Evolutionary conservation across 495 filamentous ascomycete genomes (phyloP).

Genomic region (Penicillium bialowiezense): DNA sequence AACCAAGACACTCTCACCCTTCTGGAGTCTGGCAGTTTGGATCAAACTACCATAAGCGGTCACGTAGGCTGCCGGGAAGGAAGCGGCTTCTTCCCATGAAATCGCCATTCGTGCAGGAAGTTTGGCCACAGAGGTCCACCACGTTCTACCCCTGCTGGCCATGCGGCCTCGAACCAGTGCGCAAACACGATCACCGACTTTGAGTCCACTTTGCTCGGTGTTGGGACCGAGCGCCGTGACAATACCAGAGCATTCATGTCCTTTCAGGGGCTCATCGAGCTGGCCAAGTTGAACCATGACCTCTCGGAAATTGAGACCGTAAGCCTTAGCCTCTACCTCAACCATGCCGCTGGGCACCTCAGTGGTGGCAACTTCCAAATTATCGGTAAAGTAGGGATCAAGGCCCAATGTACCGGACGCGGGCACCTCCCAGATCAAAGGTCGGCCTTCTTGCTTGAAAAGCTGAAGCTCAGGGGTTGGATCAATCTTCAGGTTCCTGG

Average conservation of each 20-base stretch:
- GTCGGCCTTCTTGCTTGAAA: no score
- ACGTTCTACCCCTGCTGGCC: neutral
- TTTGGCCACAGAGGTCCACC: neutral
- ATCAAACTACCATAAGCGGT: slow-evolving; percentile 49
- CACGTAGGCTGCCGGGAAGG: slow-evolving; percentile 51
- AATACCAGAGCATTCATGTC: slow-evolving; percentile 41
- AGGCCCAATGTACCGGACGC: no score
- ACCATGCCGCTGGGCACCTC: no score
- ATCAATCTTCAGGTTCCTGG: no score
- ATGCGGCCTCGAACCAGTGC: neutral
- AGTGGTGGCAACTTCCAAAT: no score
- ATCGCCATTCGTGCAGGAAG: neutral
- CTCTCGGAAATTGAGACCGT: slow-evolving; percentile 46
- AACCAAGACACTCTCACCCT: slow-evolving; percentile 55
- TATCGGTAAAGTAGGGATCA: no score
- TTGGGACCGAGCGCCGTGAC: slow-evolving; percentile 19
- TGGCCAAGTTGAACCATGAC: slow-evolving; percentile 36
- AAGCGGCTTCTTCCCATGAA: slow-evolving; percentile 47
- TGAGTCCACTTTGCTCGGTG: slow-evolving; percentile 20
- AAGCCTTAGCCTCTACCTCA: slow-evolving; percentile 22
- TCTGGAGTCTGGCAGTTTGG: slow-evolving; percentile 19
- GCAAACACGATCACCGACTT: slow-evolving; percentile 43
- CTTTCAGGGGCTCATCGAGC: slow-evolving; percentile 24
- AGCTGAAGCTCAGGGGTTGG: no score
- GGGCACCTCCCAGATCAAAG: no score